Evolutionary conservation across 179 eudicot genomes (phyloP).

Genomic region (Silene noctiflora): DNA sequence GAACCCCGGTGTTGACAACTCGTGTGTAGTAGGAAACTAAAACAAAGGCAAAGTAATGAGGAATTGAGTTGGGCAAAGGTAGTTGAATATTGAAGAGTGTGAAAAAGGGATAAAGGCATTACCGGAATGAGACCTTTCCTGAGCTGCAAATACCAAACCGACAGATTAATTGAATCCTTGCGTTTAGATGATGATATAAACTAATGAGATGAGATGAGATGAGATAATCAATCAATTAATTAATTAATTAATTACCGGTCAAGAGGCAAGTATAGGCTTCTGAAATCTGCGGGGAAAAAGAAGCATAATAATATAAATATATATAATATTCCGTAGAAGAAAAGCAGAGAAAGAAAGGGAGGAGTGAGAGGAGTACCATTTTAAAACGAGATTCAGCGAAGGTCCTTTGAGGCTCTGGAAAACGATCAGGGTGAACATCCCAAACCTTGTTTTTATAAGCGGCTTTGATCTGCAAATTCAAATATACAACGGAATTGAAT

Average conservation of each 20-base stretch:
- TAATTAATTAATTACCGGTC: too few species aligned
- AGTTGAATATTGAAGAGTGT: not conserved
- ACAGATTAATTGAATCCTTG: too few species aligned
- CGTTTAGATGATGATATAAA: too few species aligned
- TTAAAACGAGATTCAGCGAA: conserved; percentile 53
- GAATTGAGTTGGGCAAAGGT: conserved; percentile 2
- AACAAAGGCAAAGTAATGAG: not conserved
- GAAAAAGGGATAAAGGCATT: not conserved
- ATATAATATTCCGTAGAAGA: too few species aligned
- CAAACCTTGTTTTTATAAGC: conserved; percentile 55
- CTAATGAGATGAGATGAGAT: not conserved
- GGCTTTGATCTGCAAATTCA: conserved; percentile 43
- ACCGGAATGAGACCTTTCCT: conserved; percentile 31
- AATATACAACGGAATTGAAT: too few species aligned
- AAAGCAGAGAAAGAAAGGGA: too few species aligned
- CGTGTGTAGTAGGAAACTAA: conserved; percentile 37
- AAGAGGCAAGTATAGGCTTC: conserved; percentile 62
- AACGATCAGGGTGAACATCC: conserved; percentile 65
- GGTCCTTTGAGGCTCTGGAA: conserved; percentile 36
- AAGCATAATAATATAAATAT: not conserved
- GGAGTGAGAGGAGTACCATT: too few species aligned
- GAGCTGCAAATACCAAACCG: conserved; percentile 30
- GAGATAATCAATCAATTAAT: too few species aligned
- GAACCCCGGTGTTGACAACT: conserved; percentile 61
- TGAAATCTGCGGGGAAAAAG: conserved; percentile 47